phyloP scores from a whole-genome alignment of 2,329 filamentous ascomycete species.

The Parastagonospora avenae region DNA sequence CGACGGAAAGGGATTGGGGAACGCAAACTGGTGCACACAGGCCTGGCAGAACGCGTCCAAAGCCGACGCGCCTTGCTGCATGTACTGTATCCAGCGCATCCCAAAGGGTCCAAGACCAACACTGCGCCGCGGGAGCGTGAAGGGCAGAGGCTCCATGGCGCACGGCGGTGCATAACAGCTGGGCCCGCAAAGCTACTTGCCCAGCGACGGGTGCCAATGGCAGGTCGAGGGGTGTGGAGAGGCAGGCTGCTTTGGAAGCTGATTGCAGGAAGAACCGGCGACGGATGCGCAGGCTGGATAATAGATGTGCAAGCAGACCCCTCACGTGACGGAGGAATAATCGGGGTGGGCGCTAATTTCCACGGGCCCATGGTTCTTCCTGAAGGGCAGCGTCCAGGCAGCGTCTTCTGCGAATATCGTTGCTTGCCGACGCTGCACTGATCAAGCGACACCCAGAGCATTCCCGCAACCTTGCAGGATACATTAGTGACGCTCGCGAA shows the following conservation, averaged over 20 bases:
- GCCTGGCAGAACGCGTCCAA: conserved; percentile 14
- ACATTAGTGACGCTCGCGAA: background rate
- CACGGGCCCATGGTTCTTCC: background rate
- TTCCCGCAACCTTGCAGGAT: background rate
- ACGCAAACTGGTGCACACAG: conserved; percentile 14
- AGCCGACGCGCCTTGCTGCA: conserved; percentile 19
- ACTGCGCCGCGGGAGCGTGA: conserved; percentile 10
- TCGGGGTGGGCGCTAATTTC: background rate
- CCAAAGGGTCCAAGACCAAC: conserved; percentile 6
- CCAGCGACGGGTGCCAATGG: conserved; percentile 9
- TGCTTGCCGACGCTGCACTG: background rate
- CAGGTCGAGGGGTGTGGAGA: conserved; percentile 4
- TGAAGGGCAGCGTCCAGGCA: no score
- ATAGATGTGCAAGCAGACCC: background rate
- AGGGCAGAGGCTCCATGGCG: conserved; percentile 6
- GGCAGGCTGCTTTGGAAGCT: conserved; percentile 9
- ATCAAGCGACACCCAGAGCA: background rate
- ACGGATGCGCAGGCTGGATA: background rate
- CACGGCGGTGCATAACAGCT: conserved; percentile 17
- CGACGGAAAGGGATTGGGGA: conserved; percentile 13
- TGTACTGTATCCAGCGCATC: conserved; percentile 9
- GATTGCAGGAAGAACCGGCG: conserved; percentile 23
- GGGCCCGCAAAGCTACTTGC: conserved; percentile 9
- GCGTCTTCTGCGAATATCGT: no score
- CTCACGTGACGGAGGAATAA: background rate